A percentile compares a stretch with the other conserved stretches of the same genome.
These are phyloP conservation scores for Boletus semigastroideus DNA, from an alignment of 1,284 basidiomycete species.

Conservation along the genomic window DNA sequence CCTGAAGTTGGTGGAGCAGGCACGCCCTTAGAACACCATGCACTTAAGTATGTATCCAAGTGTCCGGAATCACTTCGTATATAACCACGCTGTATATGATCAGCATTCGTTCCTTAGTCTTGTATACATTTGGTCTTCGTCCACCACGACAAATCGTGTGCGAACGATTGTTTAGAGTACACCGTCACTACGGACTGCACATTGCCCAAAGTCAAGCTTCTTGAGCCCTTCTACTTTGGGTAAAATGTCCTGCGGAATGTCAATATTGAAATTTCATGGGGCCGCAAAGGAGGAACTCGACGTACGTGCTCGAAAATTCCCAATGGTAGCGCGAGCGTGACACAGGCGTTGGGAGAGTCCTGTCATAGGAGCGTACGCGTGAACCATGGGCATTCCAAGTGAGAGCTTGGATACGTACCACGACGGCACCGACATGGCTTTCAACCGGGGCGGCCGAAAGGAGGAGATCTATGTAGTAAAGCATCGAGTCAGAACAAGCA, in stretches of 20 bases:
- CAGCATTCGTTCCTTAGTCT: not conserved
- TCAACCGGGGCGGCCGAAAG: slow-evolving; percentile 77
- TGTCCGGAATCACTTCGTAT: too few species aligned
- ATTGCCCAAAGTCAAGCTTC: slow-evolving; percentile 60
- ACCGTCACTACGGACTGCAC: slow-evolving; percentile 66
- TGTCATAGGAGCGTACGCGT: slow-evolving; percentile 20
- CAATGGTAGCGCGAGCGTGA: slow-evolving; percentile 67
- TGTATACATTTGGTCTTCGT: not conserved
- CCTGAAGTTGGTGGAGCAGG: slow-evolving; percentile 15
- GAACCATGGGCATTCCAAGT: not conserved
- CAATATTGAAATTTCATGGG: not conserved
- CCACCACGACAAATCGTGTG: too few species aligned
- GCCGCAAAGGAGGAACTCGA: not conserved
- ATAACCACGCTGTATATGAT: not conserved
- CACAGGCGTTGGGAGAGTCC: slow-evolving; percentile 79
- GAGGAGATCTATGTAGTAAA: slow-evolving; percentile 61
- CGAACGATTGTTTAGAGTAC: slow-evolving; percentile 35
- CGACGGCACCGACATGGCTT: slow-evolving; percentile 71
- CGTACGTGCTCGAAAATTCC: slow-evolving; percentile 72
- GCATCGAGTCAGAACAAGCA: not conserved
- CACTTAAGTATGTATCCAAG: not conserved
- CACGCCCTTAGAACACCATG: not conserved
- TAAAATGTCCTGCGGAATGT: slow-evolving; percentile 51
- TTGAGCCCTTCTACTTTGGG: slow-evolving; percentile 60
- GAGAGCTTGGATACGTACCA: slow-evolving; percentile 42